These are phyloP conservation scores for Rhododendron mucronatum DNA, from an alignment of 148 eudicot species.

Conservation along the genomic window DNA sequence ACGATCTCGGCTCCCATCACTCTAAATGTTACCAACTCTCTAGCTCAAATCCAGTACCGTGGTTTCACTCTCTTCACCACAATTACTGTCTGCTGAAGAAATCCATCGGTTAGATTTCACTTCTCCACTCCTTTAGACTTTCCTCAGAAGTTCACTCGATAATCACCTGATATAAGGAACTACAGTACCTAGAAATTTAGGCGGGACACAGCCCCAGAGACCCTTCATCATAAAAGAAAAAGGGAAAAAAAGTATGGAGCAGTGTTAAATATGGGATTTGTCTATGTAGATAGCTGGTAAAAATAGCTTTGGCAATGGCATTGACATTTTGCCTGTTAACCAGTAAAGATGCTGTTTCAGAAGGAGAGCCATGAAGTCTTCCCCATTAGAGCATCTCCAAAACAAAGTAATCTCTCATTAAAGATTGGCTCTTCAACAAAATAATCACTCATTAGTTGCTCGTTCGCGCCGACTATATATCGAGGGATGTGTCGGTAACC, in stretches of 20 bases:
- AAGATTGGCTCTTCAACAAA: too few relatives aligned
- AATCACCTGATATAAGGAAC: neutral
- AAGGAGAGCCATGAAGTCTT: neutral
- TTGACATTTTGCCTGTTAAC: neutral
- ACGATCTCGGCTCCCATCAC: neutral
- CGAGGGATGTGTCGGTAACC: too few relatives aligned
- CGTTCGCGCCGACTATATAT: too few relatives aligned
- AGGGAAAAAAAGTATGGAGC: neutral
- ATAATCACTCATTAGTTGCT: too few relatives aligned
- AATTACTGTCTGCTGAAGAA: neutral
- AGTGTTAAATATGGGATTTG: neutral
- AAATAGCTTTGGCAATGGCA: neutral
- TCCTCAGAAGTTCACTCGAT: neutral
- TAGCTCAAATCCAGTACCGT: neutral
- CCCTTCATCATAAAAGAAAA: neutral
- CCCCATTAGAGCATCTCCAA: neutral
- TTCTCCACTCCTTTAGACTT: neutral
- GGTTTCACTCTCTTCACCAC: slow-evolving; percentile 16
- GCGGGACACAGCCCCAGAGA: neutral
- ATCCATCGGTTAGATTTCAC: neutral
- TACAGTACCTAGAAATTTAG: neutral
- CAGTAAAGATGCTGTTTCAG: neutral
- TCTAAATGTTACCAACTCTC: neutral
- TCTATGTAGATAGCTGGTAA: neutral
- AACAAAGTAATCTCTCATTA: too few relatives aligned